These are phyloP conservation scores for Raddia distichophylla DNA, from an alignment of 176 grass and related monocot genomes.

Conservation along the genomic window DNA sequence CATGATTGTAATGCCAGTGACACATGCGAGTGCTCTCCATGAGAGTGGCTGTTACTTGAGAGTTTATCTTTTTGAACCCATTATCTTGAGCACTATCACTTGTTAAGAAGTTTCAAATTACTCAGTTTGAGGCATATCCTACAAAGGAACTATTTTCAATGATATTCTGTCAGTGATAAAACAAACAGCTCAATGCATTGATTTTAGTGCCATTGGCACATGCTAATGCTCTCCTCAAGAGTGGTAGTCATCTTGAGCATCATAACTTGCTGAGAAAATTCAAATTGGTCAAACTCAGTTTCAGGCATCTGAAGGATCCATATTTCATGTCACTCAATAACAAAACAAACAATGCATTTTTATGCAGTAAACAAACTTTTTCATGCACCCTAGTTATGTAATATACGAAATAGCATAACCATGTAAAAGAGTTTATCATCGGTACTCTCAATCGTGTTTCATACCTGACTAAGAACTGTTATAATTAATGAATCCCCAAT, in stretches of 20 bases:
- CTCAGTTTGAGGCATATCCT: neutral
- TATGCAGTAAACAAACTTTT: neutral
- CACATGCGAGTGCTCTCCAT: constrained; percentile 28
- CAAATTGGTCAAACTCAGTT: neutral
- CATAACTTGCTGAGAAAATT: neutral
- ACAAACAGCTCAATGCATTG: neutral
- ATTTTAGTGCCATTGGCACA: neutral
- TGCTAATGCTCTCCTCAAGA: constrained; percentile 29
- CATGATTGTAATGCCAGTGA: neutral
- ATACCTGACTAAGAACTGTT: constrained; percentile 93
- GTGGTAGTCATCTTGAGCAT: neutral
- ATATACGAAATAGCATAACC: constrained; percentile 12
- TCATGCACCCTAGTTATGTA: neutral
- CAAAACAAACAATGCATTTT: neutral
- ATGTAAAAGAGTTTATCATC: constrained; percentile 7
- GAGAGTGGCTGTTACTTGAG: constrained; percentile 2
- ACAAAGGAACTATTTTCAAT: neutral
- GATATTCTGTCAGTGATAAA: neutral
- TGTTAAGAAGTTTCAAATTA: neutral
- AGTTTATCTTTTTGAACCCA: too few relatives aligned
- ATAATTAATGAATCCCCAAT: constrained; percentile 98
- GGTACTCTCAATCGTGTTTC: constrained; percentile 12
- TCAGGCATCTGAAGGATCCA: neutral
- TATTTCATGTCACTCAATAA: constrained; percentile 12
- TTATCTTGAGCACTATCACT: neutral